Conservation (phyloP, 2,329 filamentous ascomycete species). For the Epichloe festucae region DNA sequence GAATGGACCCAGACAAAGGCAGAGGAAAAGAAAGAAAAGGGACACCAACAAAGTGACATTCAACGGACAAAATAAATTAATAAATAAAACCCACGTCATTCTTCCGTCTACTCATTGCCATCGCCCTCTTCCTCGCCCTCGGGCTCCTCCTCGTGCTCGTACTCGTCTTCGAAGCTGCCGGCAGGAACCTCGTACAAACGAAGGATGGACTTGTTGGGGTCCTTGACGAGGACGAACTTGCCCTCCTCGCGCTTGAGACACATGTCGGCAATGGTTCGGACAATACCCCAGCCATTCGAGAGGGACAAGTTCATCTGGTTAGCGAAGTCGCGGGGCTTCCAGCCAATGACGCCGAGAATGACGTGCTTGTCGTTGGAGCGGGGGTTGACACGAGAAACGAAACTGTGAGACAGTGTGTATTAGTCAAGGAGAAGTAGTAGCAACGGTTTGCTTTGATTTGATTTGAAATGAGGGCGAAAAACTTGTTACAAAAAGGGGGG, state of each 20-base stretch:
- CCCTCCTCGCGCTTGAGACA: conserved; percentile 63
- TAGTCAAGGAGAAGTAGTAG: conserved; percentile 10
- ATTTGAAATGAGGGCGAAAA: background rate
- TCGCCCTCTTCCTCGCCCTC: conserved; percentile 33
- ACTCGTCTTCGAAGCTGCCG: conserved; percentile 82
- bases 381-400: conserved; percentile 88
- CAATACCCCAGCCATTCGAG: conserved; percentile 97
- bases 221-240: conserved; percentile 74
- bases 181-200: conserved; percentile 83
- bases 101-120: conserved; percentile 16
- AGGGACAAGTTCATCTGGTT: conserved; percentile 96
- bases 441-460: too few species aligned
- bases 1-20: background rate
- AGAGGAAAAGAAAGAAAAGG: background rate
- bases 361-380: conserved; percentile 90
- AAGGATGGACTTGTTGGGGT: conserved; percentile 94
- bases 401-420: conserved; percentile 38
- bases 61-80: background rate
- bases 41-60: background rate
- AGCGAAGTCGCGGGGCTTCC: conserved; percentile 96
- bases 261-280: conserved; percentile 96
- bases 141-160: conserved; percentile 50
- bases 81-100: background rate
- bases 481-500: background rate
- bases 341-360: conserved; percentile 87